Conservation (phyloP, 495 filamentous ascomycete genomes). For the Bombardia bombarda region DNA sequence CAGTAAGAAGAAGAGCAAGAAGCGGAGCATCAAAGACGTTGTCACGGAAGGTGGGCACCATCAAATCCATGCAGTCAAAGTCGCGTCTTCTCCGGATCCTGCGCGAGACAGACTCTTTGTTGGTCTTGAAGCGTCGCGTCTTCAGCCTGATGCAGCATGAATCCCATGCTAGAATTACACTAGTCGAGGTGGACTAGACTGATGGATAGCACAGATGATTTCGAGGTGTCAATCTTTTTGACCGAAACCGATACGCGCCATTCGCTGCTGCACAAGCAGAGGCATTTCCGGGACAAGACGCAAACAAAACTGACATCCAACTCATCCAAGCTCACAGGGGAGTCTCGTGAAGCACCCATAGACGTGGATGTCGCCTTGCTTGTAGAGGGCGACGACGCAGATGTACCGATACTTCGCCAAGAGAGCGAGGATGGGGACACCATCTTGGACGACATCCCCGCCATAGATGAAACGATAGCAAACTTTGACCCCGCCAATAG, state of each 20-base stretch:
- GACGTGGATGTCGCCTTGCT: conserved; percentile 33
- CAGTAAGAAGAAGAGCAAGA: conserved; percentile 50
- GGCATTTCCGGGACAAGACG: conserved; percentile 52
- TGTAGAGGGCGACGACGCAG: conserved; percentile 27
- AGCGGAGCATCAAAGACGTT: conserved; percentile 79
- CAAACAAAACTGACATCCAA: conserved; percentile 49
- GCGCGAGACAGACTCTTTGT: background rate
- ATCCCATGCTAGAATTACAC: too few species aligned
- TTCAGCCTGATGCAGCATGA: background rate
- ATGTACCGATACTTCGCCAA: conserved; percentile 1
- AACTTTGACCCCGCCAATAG: conserved; percentile 21
- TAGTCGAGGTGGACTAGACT: background rate
- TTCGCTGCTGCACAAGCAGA: conserved; percentile 77
- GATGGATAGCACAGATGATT: conserved; percentile 58
- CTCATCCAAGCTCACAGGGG: conserved; percentile 49
- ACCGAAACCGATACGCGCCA: conserved; percentile 83
- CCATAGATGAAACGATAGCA: conserved; percentile 24
- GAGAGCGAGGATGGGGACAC: conserved; percentile 27
- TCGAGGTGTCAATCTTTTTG: conserved; percentile 89
- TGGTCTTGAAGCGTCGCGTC: background rate
- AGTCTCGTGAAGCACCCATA: conserved; percentile 41
- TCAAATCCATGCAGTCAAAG: background rate
- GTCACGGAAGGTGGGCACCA: conserved; percentile 60
- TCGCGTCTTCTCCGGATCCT: background rate
- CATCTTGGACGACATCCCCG: conserved; percentile 38